Base-by-base conservation (phyloP, 345 rosid genomes). In the Syzygium jambos region DNA sequence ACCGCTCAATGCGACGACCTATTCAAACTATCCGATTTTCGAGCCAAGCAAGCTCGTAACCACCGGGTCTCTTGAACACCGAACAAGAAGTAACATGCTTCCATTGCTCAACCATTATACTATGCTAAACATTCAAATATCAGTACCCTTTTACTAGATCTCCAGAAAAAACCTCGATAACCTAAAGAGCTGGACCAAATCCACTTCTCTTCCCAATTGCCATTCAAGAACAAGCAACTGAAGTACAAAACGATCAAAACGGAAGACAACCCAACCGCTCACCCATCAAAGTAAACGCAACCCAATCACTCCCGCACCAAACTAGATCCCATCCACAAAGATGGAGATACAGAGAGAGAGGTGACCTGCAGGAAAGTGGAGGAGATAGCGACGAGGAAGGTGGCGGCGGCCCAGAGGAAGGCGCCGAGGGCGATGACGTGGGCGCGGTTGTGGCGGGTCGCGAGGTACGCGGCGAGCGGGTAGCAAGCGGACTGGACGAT, bases 321-420 rank as follows among this genome's bases (percentile, higher is more conserved):
- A 38, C 49, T 73, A 19, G 38, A 9, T 6, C 14, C 52, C 56
- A 38, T 43, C 51, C 51, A 22, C 3, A 5, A 1, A 84, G 7
- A 59, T 1, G 84, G 80, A 27, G 49, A 27, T 52, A 51, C 57
- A 53, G 61, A 77, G 53, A 83, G 30, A n/a, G 23, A 85, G 82
- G 15, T 15, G 82, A 95, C 97, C 95, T 95, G 96, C 4, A 89
- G 88, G 87, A 93, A 94, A 27, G 93, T 91, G 90, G 95, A 90
- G 88, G 95, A 95, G 84, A 93, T 29, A 87, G 93, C 98, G 80
- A 94, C 96, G 83, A 93, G 95, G 89, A 95, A 94, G 49, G 98
- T 95, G 38, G 95, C 96, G 55, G 93, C 91, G 84, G 98, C 92
- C 98, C 98, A 95, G 52, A 95, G 94, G 87, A 95, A 92, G 27